Conservation (phyloP, 1,284 basidiomycete species). For the Schizopora paradoxa region DNA sequence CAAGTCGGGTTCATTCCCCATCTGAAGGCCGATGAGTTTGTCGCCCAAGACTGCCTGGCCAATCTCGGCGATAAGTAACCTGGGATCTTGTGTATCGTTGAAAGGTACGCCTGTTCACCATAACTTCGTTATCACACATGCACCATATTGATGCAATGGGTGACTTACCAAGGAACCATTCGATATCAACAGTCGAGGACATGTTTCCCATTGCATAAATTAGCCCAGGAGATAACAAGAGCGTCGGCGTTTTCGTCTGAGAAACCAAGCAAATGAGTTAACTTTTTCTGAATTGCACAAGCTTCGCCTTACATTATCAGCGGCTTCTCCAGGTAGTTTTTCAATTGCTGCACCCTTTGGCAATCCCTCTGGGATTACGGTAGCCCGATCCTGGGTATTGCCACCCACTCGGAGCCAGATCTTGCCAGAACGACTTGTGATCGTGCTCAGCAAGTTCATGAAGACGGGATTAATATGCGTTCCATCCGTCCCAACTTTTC, state of each 20-base stretch:
- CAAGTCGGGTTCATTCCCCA: slow-evolving; percentile 42
- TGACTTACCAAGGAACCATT: slow-evolving; percentile 13
- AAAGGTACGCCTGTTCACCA: slow-evolving; percentile 11
- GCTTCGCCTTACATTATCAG: neutral
- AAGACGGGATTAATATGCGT: slow-evolving; percentile 10
- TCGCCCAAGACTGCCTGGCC: slow-evolving; percentile 29
- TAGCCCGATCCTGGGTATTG: slow-evolving; percentile 14
- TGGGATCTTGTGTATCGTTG: slow-evolving; percentile 12
- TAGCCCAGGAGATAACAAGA: slow-evolving; percentile 11
- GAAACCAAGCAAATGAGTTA: neutral
- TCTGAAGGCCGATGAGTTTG: slow-evolving; percentile 31
- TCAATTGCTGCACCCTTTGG: slow-evolving; percentile 5
- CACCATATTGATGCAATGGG: too few species aligned
- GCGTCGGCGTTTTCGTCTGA: slow-evolving; percentile 13
- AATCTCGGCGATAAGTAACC: slow-evolving; percentile 10
- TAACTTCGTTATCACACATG: neutral
- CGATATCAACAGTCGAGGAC: slow-evolving; percentile 2
- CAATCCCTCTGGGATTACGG: slow-evolving; percentile 11
- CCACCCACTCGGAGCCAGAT: slow-evolving; percentile 15
- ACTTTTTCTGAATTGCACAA: neutral
- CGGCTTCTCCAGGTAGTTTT: neutral
- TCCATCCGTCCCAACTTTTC: slow-evolving; percentile 7
- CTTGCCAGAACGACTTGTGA: slow-evolving; percentile 7
- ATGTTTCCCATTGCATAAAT: slow-evolving; percentile 16
- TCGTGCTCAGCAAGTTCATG: slow-evolving; percentile 12